A percentile compares a stretch with the other conserved stretches of the same genome.
phyloP scores from a whole-genome alignment of 176 grass and related monocot genomes.

The Coix lacrymajobi region DNA sequence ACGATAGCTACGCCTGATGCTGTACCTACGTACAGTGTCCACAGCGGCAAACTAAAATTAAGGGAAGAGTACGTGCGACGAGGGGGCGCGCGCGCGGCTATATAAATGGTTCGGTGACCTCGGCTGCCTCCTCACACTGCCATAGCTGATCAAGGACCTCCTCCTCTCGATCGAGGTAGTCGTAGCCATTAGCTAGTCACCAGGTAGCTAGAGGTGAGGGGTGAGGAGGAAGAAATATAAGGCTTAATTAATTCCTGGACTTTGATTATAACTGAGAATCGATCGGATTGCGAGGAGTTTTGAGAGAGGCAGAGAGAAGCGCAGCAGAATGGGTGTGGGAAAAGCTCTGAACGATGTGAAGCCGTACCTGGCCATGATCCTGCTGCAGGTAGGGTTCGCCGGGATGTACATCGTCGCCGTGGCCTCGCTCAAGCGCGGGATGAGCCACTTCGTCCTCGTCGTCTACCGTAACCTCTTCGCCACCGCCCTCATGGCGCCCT shows the following conservation, averaged over 20 bases:
- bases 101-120: slow-evolving; percentile 47
- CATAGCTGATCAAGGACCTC: not conserved
- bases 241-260: not conserved
- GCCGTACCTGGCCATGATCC: slow-evolving; percentile 85
- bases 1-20: not conserved
- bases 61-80: too few species aligned
- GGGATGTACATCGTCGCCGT: slow-evolving; percentile 86
- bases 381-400: slow-evolving; percentile 81
- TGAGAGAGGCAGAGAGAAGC: not conserved
- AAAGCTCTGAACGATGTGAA: slow-evolving; percentile 47
- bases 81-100: slow-evolving; percentile 8
- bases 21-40: not conserved
- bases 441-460: slow-evolving; percentile 90
- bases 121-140: slow-evolving; percentile 41
- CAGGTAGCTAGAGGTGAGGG: not conserved
- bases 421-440: slow-evolving; percentile 67
- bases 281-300: not conserved
- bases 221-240: not conserved
- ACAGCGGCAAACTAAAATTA: not conserved
- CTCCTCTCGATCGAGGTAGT: not conserved
- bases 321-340: slow-evolving; percentile 25
- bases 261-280: not conserved
- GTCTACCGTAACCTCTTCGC: slow-evolving; percentile 77
- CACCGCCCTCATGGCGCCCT: slow-evolving; percentile 61
- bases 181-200: not conserved